Conservation (phyloP, 345 rosid species). For the Bruguiera sexangula region DNA sequence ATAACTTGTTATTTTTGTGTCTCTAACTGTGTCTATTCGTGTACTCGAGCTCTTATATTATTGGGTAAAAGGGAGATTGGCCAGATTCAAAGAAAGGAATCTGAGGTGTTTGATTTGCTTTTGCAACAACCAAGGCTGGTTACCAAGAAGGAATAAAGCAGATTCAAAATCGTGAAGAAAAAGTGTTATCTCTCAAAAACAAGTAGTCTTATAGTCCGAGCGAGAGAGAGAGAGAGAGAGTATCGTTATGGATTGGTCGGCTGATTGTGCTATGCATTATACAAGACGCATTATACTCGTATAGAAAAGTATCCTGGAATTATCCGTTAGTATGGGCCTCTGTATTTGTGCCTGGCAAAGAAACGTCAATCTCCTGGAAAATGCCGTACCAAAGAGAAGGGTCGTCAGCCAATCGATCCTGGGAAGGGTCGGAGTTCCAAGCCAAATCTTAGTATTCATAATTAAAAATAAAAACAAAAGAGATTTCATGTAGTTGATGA, state of each 20-base stretch:
- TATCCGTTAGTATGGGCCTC: no score
- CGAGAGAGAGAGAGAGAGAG: slow-evolving; percentile 1
- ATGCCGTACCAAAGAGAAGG: slow-evolving; percentile 5
- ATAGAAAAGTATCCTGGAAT: background rate
- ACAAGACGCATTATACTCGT: background rate
- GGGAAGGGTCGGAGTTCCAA: slow-evolving; percentile 39
- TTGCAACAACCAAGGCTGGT: slow-evolving; percentile 63
- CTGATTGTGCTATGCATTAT: background rate
- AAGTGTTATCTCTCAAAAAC: slow-evolving; percentile 10
- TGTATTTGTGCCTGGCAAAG: background rate
- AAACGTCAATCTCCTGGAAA: background rate
- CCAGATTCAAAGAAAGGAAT: slow-evolving; percentile 63
- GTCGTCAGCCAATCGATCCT: background rate
- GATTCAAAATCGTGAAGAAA: slow-evolving; percentile 46
- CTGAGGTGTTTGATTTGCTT: slow-evolving; percentile 46
- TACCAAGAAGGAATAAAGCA: slow-evolving; percentile 60
- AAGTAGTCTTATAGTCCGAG: background rate
- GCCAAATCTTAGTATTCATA: background rate
- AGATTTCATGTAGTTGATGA: background rate
- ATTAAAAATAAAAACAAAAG: background rate
- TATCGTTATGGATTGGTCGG: slow-evolving; percentile 20
- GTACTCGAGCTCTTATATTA: background rate
- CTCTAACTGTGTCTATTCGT: background rate
- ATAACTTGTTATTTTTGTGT: background rate
- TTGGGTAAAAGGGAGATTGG: slow-evolving; percentile 25